Conservation (phyloP, 768 basidiomycete species). For the Lactarius psammicola region DNA sequence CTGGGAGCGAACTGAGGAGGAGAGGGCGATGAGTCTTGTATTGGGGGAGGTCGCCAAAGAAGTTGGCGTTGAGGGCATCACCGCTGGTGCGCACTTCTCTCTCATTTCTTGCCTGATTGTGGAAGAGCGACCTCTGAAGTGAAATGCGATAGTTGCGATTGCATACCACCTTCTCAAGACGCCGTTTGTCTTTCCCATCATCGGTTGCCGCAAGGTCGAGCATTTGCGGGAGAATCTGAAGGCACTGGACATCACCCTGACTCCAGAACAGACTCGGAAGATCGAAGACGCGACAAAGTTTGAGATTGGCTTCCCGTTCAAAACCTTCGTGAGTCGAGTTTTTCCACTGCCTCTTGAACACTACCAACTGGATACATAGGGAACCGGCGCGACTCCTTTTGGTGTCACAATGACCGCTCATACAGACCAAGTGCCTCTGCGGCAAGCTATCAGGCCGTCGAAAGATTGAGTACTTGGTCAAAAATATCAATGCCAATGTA, state of each 20-base stretch:
- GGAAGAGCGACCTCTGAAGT: background rate
- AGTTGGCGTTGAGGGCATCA: conserved; percentile 48
- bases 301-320: conserved; percentile 44
- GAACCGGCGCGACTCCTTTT: background rate
- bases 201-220: conserved; percentile 53
- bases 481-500: background rate
- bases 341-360: background rate
- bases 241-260: conserved; percentile 44
- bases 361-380: background rate
- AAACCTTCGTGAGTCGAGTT: background rate
- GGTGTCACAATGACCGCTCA: background rate
- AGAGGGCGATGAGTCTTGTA: conserved; percentile 20
- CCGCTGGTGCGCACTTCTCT: conserved; percentile 40
- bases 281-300: conserved; percentile 42
- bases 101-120: background rate
- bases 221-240: conserved; percentile 51
- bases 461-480: background rate
- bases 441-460: background rate
- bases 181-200: conserved; percentile 47
- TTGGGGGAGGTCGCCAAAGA: conserved; percentile 49
- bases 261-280: conserved; percentile 44
- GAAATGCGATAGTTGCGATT: conserved; percentile 45
- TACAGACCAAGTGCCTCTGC: background rate
- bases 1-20: conserved; percentile 24
- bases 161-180: conserved; percentile 55